Conservation (phyloP, 495 filamentous ascomycete species). For the Lasiosphaeriaceae sp. region DNA sequence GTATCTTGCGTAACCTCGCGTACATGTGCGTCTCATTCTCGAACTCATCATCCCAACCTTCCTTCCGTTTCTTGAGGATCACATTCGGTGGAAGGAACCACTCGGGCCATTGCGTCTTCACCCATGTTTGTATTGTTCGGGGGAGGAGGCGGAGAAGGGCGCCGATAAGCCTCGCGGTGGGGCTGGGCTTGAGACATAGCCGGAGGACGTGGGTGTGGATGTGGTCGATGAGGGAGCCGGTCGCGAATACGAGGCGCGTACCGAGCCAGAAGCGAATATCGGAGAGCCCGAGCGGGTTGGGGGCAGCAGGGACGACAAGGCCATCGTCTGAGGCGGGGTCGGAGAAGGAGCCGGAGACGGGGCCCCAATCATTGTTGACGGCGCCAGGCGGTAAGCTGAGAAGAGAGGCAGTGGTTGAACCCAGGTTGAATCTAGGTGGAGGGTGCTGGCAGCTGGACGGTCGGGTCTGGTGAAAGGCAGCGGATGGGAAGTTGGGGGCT, state of each 20-base stretch:
- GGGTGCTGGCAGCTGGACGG: background rate
- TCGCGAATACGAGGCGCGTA: constrained; percentile 9
- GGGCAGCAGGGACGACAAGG: background rate
- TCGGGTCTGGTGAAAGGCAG: too few species aligned
- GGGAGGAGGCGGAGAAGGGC: constrained; percentile 6
- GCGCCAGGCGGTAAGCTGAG: too few species aligned
- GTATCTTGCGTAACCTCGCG: background rate
- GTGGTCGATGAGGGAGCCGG: constrained; percentile 3
- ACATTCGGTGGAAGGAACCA: constrained; percentile 9
- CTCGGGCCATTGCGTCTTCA: constrained; percentile 7
- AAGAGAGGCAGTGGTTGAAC: background rate
- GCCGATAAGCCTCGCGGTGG: constrained; percentile 5
- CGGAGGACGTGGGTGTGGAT: background rate
- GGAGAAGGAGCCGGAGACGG: background rate
- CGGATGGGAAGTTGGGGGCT: background rate
- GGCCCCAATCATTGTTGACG: background rate
- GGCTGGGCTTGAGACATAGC: constrained; percentile 5
- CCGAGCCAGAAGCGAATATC: constrained; percentile 8
- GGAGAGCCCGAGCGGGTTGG: background rate
- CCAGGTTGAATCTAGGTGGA: background rate
- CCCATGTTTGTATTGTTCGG: constrained; percentile 5
- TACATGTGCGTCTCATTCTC: constrained; percentile 5
- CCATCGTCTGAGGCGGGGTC: background rate
- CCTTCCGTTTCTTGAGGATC: constrained; percentile 8
- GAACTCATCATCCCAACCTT: constrained; percentile 7